Percentiles rank a stretch among this genome's conserved stretches.
Evolutionary conservation across 192 early-diverging fungal genomes (phyloP).

Genomic region (Backusella circina): DNA sequence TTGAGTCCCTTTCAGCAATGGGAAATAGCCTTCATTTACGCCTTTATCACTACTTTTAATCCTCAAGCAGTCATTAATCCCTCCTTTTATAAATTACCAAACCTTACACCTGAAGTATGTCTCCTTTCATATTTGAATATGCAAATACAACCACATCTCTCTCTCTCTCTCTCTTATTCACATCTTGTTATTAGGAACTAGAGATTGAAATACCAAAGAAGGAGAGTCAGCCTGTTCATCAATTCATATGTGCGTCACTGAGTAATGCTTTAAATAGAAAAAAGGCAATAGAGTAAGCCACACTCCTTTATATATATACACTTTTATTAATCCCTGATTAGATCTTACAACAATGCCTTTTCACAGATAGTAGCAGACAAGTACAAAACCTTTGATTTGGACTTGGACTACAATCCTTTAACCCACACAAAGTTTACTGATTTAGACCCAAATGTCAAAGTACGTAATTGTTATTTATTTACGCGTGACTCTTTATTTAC

Average conservation of each 20-base stretch:
- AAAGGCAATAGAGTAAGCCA: conserved; percentile 21
- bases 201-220: conserved; percentile 13
- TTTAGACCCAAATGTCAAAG: conserved; percentile 21
- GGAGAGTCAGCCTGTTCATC: conserved; percentile 8
- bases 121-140: neutral
- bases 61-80: neutral
- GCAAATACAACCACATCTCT: neutral
- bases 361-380: conserved; percentile 17
- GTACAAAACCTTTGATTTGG: conserved; percentile 12
- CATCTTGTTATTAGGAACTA: conserved; percentile 1
- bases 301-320: neutral
- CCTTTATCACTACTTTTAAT: conserved; percentile 16
- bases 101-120: conserved; percentile 17
- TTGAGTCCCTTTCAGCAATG: conserved; percentile 12
- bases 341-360: conserved; percentile 4
- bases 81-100: neutral
- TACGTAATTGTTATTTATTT: conserved; percentile 10
- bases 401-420: conserved; percentile 26
- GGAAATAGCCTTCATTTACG: conserved; percentile 29
- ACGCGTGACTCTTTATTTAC: neutral
- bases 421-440: conserved; percentile 4
- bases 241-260: conserved; percentile 10
- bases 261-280: conserved; percentile 26
- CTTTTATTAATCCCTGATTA: neutral
- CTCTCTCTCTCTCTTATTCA: neutral